Evolutionary conservation across 768 basidiomycete species (phyloP), one percentile per base, ranked within the genome.

Genomic region (Suillus subalutaceus): DNA sequence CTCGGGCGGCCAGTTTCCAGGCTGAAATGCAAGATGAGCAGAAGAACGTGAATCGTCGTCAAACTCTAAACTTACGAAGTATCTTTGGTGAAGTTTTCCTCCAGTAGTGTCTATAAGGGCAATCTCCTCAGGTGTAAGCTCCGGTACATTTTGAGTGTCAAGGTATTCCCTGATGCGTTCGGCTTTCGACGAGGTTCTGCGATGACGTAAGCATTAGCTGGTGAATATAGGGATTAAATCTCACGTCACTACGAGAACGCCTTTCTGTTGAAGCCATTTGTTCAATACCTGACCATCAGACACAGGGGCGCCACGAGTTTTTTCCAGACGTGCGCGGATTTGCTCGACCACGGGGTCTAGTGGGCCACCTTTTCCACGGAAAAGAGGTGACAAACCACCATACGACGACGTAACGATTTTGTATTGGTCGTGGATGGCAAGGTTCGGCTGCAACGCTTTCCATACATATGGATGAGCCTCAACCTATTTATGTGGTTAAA

Each of bases 381-480:
- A 69, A 52, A 85, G 53, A 16, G 84, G 80, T 0, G 79, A 74
- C 23, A 83, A 70, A 7, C 80, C 83, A 7, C 75, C 78, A 53
- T 76, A 85, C 0, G 84, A 80, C 18, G 75, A 76, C 2, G 78
- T 79, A 30, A 79, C 71, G 64, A 84, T 84, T 44, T 73, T 72
- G 55, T 82, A 65, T 68, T 79, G 43, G 63, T 79, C 72, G 57
- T 78, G 74, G n/a, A 76, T 55, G 37, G 75, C 79, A 35, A 82
- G 66, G n/a, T 73, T 71, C 5, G 79, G 72, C 44, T 76, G 71
- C 63, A 83, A 74, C 15, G 79, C 79, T 67, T 82, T 78, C 69
- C 81, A 81, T 40, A 84, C 76, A 72, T 86, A 84, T 15, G 86
- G 85, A 68, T 88, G 86, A 41, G 81, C 80, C 72, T 88, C 86